These are phyloP conservation scores for Aspergillus incahuasiensis DNA, from an alignment of 495 filamentous ascomycete genomes.

Conservation along the genomic window DNA sequence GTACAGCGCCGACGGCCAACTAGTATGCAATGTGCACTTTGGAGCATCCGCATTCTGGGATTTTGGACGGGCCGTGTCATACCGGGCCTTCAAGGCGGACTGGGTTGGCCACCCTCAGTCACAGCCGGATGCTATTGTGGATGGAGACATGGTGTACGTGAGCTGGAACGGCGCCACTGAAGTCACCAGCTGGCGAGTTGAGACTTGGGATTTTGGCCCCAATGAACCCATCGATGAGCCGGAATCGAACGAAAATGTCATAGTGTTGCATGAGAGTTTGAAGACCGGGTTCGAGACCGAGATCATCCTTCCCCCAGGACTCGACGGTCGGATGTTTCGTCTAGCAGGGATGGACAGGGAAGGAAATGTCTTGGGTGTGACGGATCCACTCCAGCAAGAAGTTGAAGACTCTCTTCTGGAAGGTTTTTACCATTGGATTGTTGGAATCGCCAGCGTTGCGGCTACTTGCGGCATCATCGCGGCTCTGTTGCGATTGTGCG, in stretches of 20 bases:
- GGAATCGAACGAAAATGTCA: background rate
- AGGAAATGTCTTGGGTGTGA: constrained; percentile 21
- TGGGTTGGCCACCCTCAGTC: constrained; percentile 35
- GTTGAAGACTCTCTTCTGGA: background rate
- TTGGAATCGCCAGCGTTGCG: constrained; percentile 11
- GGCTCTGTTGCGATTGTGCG: constrained; percentile 10
- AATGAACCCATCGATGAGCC: constrained; percentile 8
- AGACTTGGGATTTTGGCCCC: constrained; percentile 24
- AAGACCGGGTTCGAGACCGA: constrained; percentile 26
- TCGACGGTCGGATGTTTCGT: constrained; percentile 13
- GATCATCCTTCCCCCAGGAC: constrained; percentile 15
- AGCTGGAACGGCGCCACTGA: constrained; percentile 49
- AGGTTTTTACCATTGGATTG: constrained; percentile 14
- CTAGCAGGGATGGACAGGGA: constrained; percentile 20
- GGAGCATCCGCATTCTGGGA: constrained; percentile 35
- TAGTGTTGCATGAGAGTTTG: constrained; percentile 2
- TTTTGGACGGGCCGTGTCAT: constrained; percentile 36
- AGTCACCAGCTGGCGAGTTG: constrained; percentile 32
- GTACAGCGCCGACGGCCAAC: constrained; percentile 45
- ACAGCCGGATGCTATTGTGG: constrained; percentile 23
- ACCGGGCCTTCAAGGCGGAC: constrained; percentile 30
- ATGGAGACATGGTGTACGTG: constrained; percentile 28
- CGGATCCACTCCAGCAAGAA: constrained; percentile 15
- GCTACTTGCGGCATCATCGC: constrained; percentile 9
- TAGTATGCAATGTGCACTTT: constrained; percentile 43